These are phyloP conservation scores for grape (Vitis vinifera) DNA, from an alignment of 164 flowering plant genomes.

Conservation along the genomic window DNA sequence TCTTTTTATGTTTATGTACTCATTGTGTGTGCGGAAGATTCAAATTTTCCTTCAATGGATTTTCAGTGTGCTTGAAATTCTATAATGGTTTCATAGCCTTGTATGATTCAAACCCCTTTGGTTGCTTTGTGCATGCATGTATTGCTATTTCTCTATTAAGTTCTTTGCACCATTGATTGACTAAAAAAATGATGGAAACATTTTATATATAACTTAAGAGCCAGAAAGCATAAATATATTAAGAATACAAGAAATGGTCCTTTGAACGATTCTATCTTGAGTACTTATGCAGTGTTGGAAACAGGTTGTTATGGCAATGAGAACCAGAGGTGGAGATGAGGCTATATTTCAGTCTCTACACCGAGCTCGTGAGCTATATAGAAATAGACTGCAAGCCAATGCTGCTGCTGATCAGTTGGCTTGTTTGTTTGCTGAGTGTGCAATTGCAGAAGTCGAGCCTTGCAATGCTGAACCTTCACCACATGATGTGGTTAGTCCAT, in stretches of 20 bases:
- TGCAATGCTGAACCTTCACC: slow-evolving; percentile 22
- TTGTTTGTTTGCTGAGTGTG: slow-evolving; percentile 97
- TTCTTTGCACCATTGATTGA: background rate
- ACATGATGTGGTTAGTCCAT: slow-evolving; percentile 1
- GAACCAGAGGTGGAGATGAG: slow-evolving; percentile 68
- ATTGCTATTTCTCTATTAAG: background rate
- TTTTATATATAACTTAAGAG: background rate
- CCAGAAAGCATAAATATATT: background rate
- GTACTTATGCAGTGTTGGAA: slow-evolving; percentile 8
- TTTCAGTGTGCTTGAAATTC: background rate
- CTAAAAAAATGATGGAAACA: background rate
- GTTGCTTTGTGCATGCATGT: background rate
- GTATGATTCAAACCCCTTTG: background rate
- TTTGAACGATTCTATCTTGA: background rate
- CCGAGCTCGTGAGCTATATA: slow-evolving; percentile 81
- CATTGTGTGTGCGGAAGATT: too few relatives aligned
- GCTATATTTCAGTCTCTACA: slow-evolving; percentile 65
- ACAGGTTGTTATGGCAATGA: slow-evolving; percentile 85
- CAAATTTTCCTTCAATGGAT: background rate
- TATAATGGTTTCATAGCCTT: background rate
- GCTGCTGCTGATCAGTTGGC: slow-evolving; percentile 84
- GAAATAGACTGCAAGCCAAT: slow-evolving; percentile 53
- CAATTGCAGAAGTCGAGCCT: slow-evolving; percentile 82
- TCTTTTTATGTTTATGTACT: too few relatives aligned
- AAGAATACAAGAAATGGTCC: background rate